phyloP scores from a whole-genome alignment of 129 eudicot species.

The Chrysanthemum lavandulifolium region DNA sequence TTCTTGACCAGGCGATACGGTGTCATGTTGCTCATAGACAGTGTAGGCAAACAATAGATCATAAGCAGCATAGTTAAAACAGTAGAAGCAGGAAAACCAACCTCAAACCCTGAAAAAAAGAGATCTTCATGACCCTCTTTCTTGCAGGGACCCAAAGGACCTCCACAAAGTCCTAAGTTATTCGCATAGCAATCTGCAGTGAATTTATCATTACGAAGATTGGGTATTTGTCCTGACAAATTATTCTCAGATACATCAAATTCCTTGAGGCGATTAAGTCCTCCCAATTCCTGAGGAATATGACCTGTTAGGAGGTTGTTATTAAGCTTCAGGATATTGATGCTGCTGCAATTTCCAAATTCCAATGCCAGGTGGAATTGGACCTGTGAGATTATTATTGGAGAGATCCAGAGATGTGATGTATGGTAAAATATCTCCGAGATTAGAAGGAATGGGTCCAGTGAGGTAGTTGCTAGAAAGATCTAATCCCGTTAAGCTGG shows the following conservation, averaged over 20 bases:
- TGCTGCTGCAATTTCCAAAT: background rate
- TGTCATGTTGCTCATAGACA: too few species aligned
- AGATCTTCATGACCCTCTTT: too few species aligned
- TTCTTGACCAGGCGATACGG: too few species aligned
- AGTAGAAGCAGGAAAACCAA: too few species aligned
- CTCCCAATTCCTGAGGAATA: background rate
- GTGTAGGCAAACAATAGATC: too few species aligned
- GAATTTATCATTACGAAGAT: background rate
- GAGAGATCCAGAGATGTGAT: background rate
- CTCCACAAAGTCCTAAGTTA: slow-evolving; percentile 45
- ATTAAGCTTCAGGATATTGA: background rate
- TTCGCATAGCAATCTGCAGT: slow-evolving; percentile 25
- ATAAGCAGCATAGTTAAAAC: too few species aligned
- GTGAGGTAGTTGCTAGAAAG: background rate
- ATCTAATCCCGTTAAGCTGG: background rate
- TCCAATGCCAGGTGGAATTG: background rate
- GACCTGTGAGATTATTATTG: background rate
- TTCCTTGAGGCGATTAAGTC: background rate
- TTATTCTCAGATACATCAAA: background rate
- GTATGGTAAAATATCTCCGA: background rate
- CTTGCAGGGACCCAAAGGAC: slow-evolving; percentile 27
- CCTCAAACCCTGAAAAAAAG: too few species aligned
- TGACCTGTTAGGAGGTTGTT: slow-evolving; percentile 5
- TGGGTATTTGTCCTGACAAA: slow-evolving; percentile 29
- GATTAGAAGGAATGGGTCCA: background rate